Conservation (phyloP, 805 yeast species). For the Schizosaccharomyces cryophilus region DNA sequence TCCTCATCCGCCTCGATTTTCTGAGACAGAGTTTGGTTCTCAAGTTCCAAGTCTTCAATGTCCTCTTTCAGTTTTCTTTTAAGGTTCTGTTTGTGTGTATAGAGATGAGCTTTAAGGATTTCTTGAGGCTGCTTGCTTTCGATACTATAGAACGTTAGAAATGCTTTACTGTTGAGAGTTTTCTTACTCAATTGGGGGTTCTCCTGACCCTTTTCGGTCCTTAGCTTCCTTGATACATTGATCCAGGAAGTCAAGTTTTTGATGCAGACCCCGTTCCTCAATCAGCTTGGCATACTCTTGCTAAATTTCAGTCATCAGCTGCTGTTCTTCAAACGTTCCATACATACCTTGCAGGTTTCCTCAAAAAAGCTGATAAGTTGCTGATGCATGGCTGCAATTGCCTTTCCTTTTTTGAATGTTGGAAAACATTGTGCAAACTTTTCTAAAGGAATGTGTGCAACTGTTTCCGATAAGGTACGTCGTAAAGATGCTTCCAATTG, state of each 20-base stretch:
- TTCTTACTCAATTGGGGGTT: background rate
- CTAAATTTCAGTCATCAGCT: too few species aligned
- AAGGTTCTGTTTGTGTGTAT: background rate
- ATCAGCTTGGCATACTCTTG: background rate
- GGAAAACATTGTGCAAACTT: conserved; percentile 1
- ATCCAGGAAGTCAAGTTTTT: background rate
- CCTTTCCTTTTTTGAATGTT: background rate
- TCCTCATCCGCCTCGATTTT: background rate
- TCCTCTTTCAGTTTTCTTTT: background rate
- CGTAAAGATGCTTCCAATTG: background rate
- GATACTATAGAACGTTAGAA: background rate
- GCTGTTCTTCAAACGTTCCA: too few species aligned
- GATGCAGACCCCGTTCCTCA: background rate
- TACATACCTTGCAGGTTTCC: background rate
- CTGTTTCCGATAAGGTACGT: background rate
- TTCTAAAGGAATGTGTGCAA: background rate
- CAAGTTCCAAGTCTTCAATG: background rate
- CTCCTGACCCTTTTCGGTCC: background rate
- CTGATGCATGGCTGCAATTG: background rate
- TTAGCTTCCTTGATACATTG: background rate
- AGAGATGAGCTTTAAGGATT: background rate
- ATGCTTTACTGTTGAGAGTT: too few species aligned
- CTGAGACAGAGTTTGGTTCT: background rate
- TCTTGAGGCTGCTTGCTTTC: background rate
- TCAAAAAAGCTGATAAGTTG: background rate